These are phyloP conservation scores for Digitaria exilis DNA, from an alignment of 202 grass and related monocot genomes.

Conservation along the genomic window DNA sequence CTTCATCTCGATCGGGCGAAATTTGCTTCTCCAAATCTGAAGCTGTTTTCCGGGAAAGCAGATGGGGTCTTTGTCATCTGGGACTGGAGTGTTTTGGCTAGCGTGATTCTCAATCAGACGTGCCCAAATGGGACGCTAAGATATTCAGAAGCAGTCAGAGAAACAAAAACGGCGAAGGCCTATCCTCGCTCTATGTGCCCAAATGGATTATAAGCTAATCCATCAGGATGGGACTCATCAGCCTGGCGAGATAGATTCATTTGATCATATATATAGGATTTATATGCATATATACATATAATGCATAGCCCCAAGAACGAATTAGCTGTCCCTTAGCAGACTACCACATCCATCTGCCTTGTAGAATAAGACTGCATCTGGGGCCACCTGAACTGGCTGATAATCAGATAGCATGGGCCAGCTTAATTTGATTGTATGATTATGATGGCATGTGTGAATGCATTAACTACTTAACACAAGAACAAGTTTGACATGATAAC, in stretches of 20 bases:
- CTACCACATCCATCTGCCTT: neutral
- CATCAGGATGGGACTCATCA: too few relatives aligned
- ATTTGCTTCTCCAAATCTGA: neutral
- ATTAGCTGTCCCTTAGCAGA: conserved; percentile 15
- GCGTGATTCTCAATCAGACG: neutral
- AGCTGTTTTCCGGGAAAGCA: neutral
- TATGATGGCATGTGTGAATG: neutral
- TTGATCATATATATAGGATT: too few relatives aligned
- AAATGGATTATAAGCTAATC: too few relatives aligned
- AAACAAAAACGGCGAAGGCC: too few relatives aligned
- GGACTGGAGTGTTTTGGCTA: neutral
- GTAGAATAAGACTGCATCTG: conserved; percentile 2
- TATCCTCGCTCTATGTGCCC: too few relatives aligned
- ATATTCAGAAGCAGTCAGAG: too few relatives aligned
- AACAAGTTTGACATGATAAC: neutral
- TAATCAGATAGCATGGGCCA: neutral
- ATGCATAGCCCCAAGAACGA: neutral
- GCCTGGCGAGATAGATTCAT: too few relatives aligned
- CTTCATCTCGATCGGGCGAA: neutral
- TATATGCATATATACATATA: too few relatives aligned
- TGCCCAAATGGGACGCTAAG: neutral
- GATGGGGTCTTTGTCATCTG: neutral
- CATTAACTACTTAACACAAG: neutral
- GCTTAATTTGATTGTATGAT: neutral
- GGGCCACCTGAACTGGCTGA: neutral